Evolutionary conservation across 1,284 basidiomycete species (phyloP).

Genomic region (Boletus chippewaensis): DNA sequence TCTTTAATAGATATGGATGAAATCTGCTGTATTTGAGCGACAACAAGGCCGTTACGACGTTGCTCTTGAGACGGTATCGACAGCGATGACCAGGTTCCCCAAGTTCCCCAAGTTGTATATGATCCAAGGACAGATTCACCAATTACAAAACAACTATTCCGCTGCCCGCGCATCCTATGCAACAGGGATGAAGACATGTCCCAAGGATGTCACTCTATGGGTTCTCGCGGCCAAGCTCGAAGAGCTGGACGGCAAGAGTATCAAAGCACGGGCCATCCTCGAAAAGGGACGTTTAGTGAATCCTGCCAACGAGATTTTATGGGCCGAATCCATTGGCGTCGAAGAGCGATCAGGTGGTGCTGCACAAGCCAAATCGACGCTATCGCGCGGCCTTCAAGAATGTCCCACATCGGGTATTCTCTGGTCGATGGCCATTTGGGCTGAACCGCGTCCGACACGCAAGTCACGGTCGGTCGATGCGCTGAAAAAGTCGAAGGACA

Average conservation of each 20-base stretch:
- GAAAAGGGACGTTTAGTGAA: slow-evolving; percentile 88
- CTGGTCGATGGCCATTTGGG: slow-evolving; percentile 89
- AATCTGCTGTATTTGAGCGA: slow-evolving; percentile 90
- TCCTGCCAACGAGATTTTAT: slow-evolving; percentile 76
- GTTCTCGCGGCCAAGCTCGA: slow-evolving; percentile 84
- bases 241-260: slow-evolving; percentile 80
- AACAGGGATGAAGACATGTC: slow-evolving; percentile 76
- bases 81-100: slow-evolving; percentile 77
- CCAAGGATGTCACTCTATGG: slow-evolving; percentile 82
- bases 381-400: slow-evolving; percentile 87
- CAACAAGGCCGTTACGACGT: slow-evolving; percentile 73
- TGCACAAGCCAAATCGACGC: slow-evolving; percentile 77
- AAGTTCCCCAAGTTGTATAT: slow-evolving; percentile 90
- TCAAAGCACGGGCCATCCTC: slow-evolving; percentile 88
- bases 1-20: slow-evolving; percentile 86
- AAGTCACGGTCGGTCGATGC: slow-evolving; percentile 90
- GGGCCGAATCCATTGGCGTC: slow-evolving; percentile 86
- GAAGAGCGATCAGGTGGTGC: slow-evolving; percentile 81
- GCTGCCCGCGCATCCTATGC: slow-evolving; percentile 76
- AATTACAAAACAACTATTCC: slow-evolving; percentile 51
- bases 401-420: slow-evolving; percentile 84
- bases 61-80: slow-evolving; percentile 70
- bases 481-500: slow-evolving; percentile 83
- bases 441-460: slow-evolving; percentile 80
- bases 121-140: slow-evolving; percentile 90